These are phyloP conservation scores for Serendipita sp. DNA, from an alignment of 768 basidiomycete species.

Conservation along the genomic window DNA sequence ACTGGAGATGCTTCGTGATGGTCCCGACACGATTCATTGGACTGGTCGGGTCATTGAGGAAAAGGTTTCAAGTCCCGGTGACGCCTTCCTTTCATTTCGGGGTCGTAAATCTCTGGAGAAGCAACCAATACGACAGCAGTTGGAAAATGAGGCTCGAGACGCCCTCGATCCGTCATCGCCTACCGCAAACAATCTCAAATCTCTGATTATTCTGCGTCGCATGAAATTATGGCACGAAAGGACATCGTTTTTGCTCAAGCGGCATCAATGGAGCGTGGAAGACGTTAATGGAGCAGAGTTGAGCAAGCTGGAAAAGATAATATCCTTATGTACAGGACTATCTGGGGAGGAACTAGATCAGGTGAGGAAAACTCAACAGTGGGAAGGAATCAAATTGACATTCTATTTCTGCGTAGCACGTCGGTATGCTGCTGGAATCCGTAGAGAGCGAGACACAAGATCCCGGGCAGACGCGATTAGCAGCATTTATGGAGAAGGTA, in stretches of 20 bases:
- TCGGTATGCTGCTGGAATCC: constrained; percentile 71
- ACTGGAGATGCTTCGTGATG: constrained; percentile 33
- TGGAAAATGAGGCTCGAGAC: not conserved
- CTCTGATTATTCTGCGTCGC: constrained; percentile 55
- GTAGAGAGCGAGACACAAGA: constrained; percentile 77
- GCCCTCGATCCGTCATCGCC: constrained; percentile 17
- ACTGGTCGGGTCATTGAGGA: constrained; percentile 43
- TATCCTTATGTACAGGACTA: constrained; percentile 76
- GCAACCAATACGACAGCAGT: not conserved
- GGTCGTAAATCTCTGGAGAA: not conserved
- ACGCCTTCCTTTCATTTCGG: not conserved
- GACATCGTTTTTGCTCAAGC: constrained; percentile 57
- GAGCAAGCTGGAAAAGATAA: constrained; percentile 80
- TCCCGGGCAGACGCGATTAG: constrained; percentile 71
- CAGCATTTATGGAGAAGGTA: constrained; percentile 85
- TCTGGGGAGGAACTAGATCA: constrained; percentile 79
- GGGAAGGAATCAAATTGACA: constrained; percentile 10
- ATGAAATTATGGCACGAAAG: constrained; percentile 72
- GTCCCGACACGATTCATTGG: constrained; percentile 64
- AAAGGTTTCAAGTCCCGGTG: not conserved
- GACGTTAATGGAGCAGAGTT: constrained; percentile 47
- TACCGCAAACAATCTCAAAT: constrained; percentile 36
- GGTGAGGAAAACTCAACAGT: constrained; percentile 34
- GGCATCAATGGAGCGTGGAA: constrained; percentile 54
- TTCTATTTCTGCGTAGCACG: constrained; percentile 36